Evolutionary conservation across 805 yeast species (phyloP), one percentile per base, ranked within the genome.

Genomic region (Spencermartinsiella europaea): DNA sequence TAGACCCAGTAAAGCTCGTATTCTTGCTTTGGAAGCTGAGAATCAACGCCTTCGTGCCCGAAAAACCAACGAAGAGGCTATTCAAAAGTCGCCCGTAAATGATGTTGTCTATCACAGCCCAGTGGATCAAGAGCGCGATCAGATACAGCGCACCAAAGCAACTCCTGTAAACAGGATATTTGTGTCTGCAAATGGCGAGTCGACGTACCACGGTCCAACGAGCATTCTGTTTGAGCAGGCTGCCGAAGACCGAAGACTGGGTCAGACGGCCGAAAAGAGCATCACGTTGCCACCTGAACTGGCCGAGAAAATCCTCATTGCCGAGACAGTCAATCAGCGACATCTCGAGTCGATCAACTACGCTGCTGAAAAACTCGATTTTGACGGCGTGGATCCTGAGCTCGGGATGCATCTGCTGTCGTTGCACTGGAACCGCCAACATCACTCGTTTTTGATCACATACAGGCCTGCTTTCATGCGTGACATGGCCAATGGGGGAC

Each of bases 391-490:
- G 34, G 44, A 40, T 17, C 36, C 44, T 15, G 44, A 40, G 37
- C 44, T 40, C 14, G 44, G 44, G 10, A 40, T 31, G 21, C 44
- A 40, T 21, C 21, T 40, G n/a, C 44, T 40, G 12, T 40, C 44
- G 12, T 21, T 40, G 21, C 44, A 40, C 31, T 40, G 44, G 44
- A 40, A 40, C 19, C 35, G 44, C 15, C 44, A 40, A 15, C 44
- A 40, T 15, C 44, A 40, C 34, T 40, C 44, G 15, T 40, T 40
- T 28, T 21, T 40, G 5, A 40, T 40, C 4, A 40, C 44, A 7
- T 40, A 40, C 15, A 36, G 44, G n/a, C 44, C 44, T 21, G 44
- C 44, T 7, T 40, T 40, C 21, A 40, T 40, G 44, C 36, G 44
- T 5, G 44, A 40, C 21, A 40, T 40, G 44, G 44, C 44, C 4